Evolutionary conservation across 2,329 filamentous ascomycete species (phyloP), one percentile per base, ranked within the genome.

Genomic region (Sporothrix variecibatus): DNA sequence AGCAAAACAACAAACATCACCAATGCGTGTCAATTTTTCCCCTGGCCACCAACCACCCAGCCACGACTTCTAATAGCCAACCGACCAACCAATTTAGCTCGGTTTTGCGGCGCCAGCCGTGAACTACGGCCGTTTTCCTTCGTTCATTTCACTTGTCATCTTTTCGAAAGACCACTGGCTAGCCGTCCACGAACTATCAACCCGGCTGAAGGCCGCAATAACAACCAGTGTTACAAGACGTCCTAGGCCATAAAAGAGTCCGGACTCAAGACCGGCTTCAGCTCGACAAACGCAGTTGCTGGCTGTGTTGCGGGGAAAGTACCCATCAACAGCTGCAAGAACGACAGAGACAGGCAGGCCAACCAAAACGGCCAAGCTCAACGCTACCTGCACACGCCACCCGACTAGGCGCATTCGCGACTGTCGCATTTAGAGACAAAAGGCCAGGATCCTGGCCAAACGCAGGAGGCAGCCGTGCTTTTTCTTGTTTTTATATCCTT

Each of bases 41-140:
- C n/a, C 56, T 46, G 40, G 51, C 23, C 65, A 9, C 17, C 20
- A 38, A 51, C 6, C 43, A 20, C 17, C 20, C 46, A 40, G 15
- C 58, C 12, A 28, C 58, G 17, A 38, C 23, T 26, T 2, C 40
- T 74, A 15, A 58, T 49, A 74, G 60, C 73, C 73, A 72, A 74
- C 62, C 60, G 56, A 60, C 60, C 6, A 31, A 60, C 46, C 51
- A 72, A 71, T 51, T 38, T 56, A 71, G 34, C 34, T 12, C 31
- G n/a, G 15, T 56, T 23, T 20, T 38, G 72, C 72, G 72, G 72
- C 67, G 34, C 31, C 58, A 49, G 72, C 65, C 65, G 40, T 68
- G 67, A n/a, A n/a, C n/a, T 53, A 8, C 34, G 34, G 34, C 67
- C 56, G 23, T 34, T 49, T 43, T 23, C 15, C 65, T 26, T 31